Conservation (phyloP, 129 eudicot genomes). For the Apium graveolens region DNA sequence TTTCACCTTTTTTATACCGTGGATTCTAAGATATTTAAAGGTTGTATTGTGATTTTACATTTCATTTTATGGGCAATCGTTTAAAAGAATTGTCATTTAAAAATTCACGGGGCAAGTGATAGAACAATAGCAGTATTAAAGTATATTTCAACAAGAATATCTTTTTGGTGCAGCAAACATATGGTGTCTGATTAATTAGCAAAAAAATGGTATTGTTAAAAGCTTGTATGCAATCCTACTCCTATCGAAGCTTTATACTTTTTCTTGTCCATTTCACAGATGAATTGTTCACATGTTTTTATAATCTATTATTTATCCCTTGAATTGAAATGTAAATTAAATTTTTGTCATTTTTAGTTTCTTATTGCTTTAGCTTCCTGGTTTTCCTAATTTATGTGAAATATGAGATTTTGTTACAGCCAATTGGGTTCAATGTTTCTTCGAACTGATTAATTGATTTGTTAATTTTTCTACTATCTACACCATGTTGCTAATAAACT, state of each 20-base stretch:
- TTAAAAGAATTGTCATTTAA: background rate
- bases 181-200: background rate
- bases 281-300: background rate
- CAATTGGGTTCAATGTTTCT: background rate
- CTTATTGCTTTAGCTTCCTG: background rate
- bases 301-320: background rate
- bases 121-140: background rate
- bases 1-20: background rate
- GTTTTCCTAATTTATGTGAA: background rate
- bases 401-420: background rate
- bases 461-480: no score
- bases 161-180: slow-evolving; percentile 2
- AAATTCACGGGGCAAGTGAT: background rate
- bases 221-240: background rate
- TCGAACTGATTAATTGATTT: background rate
- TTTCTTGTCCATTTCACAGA: background rate
- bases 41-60: background rate
- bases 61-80: background rate
- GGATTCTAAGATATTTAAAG: background rate
- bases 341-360: background rate
- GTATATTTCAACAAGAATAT: background rate
- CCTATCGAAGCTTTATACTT: background rate
- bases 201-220: background rate
- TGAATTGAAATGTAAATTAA: background rate
- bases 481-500: slow-evolving; percentile 5